A percentile compares a stretch with the other conserved stretches of the same genome.
These are phyloP conservation scores for Lichtheimia corymbifera DNA, from an alignment of 371 early-diverging fungal species.

Conservation along the genomic window DNA sequence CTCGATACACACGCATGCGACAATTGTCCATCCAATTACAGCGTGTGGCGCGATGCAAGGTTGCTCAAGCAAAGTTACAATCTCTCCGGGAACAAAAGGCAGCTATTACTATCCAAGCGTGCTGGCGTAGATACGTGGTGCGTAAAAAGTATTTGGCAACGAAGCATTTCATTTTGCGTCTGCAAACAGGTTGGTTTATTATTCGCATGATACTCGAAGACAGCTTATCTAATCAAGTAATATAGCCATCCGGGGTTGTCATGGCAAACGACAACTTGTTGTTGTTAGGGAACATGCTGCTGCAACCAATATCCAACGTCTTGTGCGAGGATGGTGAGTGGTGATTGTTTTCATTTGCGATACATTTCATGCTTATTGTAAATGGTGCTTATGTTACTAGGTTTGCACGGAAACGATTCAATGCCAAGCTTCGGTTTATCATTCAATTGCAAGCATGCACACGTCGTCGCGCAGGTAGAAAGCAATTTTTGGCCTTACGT, in stretches of 20 bases:
- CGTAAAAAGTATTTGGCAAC: slow-evolving; percentile 53
- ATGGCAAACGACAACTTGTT: slow-evolving; percentile 49
- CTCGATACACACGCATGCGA: slow-evolving; percentile 61
- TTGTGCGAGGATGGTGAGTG: slow-evolving; percentile 54
- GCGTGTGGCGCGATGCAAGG: slow-evolving; percentile 54
- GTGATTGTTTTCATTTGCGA: not conserved
- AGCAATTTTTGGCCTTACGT: slow-evolving; percentile 61
- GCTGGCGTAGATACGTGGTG: slow-evolving; percentile 65
- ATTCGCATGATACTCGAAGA: not conserved
- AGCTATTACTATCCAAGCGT: slow-evolving; percentile 73
- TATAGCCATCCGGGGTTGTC: slow-evolving; percentile 47
- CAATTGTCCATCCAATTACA: slow-evolving; percentile 58
- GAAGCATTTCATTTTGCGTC: slow-evolving; percentile 20
- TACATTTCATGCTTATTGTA: not conserved
- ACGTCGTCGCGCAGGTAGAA: slow-evolving; percentile 72
- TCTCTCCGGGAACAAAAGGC: slow-evolving; percentile 67
- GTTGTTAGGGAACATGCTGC: slow-evolving; percentile 56
- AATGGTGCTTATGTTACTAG: not conserved
- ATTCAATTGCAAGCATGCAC: slow-evolving; percentile 79
- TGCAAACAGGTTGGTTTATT: slow-evolving; percentile 42
- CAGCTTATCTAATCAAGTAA: not conserved
- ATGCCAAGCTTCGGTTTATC: slow-evolving; percentile 52
- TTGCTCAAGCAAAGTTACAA: slow-evolving; percentile 57
- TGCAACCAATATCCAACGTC: slow-evolving; percentile 74
- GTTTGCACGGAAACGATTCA: slow-evolving; percentile 60